Evolutionary conservation across 768 basidiomycete species (phyloP).

Genomic region (Auriscalpium vulgare): DNA sequence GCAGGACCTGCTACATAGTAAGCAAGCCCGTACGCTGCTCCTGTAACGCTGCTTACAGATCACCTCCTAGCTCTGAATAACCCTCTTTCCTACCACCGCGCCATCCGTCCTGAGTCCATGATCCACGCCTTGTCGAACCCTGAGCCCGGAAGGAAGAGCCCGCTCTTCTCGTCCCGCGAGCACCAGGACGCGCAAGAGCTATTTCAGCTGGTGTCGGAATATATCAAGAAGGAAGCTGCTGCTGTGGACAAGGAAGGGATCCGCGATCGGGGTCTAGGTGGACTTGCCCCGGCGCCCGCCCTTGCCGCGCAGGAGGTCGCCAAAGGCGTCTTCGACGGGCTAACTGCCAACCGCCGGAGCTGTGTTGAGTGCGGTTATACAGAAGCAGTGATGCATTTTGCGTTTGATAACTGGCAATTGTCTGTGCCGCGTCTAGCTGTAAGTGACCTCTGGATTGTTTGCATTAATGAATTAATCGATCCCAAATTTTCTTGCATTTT

Average conservation of each 20-base stretch:
- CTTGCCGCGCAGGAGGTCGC: constrained; percentile 30
- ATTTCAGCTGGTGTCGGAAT: constrained; percentile 90
- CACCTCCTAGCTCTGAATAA: constrained; percentile 49
- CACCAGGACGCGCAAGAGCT: constrained; percentile 98
- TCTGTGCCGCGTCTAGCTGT: constrained; percentile 59
- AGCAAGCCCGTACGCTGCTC: constrained; percentile 12
- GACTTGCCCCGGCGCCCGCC: constrained; percentile 27
- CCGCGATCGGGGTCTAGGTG: constrained; percentile 66
- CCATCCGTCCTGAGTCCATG: constrained; percentile 66
- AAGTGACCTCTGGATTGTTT: constrained; percentile 22
- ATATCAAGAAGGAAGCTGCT: constrained; percentile 75
- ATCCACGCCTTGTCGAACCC: constrained; percentile 59
- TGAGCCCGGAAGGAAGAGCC: constrained; percentile 43
- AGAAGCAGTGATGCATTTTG: constrained; percentile 88
- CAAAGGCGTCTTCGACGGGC: constrained; percentile 79
- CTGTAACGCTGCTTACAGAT: neutral
- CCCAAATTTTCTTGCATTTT: constrained; percentile 10
- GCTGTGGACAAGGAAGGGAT: constrained; percentile 65
- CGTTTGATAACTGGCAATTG: constrained; percentile 80
- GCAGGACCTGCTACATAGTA: constrained; percentile 61
- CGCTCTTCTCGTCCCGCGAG: constrained; percentile 80
- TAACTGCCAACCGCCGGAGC: constrained; percentile 84
- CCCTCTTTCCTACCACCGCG: constrained; percentile 45
- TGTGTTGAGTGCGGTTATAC: constrained; percentile 90
- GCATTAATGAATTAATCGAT: neutral